These are phyloP conservation scores for Vararia minispora DNA, from an alignment of 768 basidiomycete species.

Conservation along the genomic window DNA sequence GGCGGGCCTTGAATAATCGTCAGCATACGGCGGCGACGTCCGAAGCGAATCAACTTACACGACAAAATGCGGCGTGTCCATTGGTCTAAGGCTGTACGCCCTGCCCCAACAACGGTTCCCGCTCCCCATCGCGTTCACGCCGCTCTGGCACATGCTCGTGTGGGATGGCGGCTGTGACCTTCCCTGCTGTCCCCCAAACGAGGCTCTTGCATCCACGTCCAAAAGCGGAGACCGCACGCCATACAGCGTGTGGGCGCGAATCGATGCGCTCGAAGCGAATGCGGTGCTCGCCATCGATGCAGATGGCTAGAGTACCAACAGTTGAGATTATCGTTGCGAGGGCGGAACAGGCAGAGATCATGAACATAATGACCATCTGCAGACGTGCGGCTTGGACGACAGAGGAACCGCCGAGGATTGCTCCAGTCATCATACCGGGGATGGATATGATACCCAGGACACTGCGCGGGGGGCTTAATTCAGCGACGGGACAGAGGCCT, in stretches of 20 bases:
- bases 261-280: slow-evolving; percentile 56
- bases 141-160: no score
- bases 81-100: no score
- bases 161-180: no score
- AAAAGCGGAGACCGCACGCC: no score
- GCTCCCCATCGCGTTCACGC: no score
- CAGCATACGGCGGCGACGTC: no score
- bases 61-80: no score
- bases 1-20: no score
- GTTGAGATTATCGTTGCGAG: slow-evolving; percentile 60
- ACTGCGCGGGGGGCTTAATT: slow-evolving; percentile 22
- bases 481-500: not conserved
- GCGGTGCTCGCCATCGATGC: slow-evolving; percentile 60
- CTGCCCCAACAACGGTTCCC: no score
- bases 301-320: slow-evolving; percentile 43
- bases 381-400: slow-evolving; percentile 78
- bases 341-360: slow-evolving; percentile 72
- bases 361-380: slow-evolving; percentile 93
- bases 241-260: slow-evolving; percentile 19
- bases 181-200: no score
- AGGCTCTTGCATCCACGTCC: no score
- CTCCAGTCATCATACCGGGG: slow-evolving; percentile 89
- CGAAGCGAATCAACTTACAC: no score
- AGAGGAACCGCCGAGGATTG: slow-evolving; percentile 76
- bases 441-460: slow-evolving; percentile 72